Conservation (phyloP, 148 eudicot species). For the Fallopia convolvulus region DNA sequence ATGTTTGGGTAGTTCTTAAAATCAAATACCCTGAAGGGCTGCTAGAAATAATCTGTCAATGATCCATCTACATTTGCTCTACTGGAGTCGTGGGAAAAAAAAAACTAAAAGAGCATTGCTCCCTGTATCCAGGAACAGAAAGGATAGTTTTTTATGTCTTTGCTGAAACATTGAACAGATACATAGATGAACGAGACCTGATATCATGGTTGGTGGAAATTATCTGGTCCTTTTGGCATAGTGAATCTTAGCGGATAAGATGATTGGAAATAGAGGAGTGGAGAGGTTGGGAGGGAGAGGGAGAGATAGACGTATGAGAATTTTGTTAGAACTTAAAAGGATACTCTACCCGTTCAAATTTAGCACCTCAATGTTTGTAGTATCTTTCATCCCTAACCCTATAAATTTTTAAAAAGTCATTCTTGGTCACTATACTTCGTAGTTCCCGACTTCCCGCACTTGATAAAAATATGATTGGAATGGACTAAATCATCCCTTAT, state of each 20-base stretch:
- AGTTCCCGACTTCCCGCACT: not conserved
- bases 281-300: not conserved
- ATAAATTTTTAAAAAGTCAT: not conserved
- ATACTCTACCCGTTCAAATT: too few species aligned
- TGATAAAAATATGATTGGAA: not conserved
- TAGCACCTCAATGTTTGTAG: too few species aligned
- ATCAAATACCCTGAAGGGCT: not conserved
- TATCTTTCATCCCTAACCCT: too few species aligned
- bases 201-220: not conserved
- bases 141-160: too few species aligned
- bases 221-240: not conserved
- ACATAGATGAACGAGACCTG: not conserved
- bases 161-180: not conserved
- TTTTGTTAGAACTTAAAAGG: not conserved
- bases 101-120: not conserved
- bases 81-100: not conserved
- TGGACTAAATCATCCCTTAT: not conserved
- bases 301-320: not conserved
- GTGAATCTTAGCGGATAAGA: not conserved
- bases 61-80: not conserved
- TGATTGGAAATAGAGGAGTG: not conserved
- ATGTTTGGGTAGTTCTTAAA: not conserved
- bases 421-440: not conserved
- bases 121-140: too few species aligned
- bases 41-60: not conserved